Conservation (phyloP, 2,329 filamentous ascomycete species). For the Neofusicoccum ribis region DNA sequence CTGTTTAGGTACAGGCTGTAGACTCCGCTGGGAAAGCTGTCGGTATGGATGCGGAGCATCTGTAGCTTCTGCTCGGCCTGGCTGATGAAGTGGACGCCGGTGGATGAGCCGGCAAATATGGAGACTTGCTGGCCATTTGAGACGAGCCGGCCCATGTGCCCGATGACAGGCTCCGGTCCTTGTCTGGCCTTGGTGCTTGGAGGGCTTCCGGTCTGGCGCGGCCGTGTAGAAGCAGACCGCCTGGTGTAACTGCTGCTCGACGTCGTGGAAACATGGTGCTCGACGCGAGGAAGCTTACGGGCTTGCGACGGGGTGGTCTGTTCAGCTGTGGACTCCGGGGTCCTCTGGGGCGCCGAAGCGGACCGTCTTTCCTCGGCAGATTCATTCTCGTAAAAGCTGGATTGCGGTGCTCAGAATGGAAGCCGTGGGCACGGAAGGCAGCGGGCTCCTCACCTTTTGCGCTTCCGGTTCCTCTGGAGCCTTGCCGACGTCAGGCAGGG, state of each 20-base stretch:
- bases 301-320: background rate
- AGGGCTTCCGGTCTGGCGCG: too few relatives aligned
- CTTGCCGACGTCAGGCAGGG: background rate
- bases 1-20: background rate
- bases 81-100: background rate
- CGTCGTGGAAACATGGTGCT: too few relatives aligned
- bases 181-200: too few relatives aligned
- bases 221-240: background rate
- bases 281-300: too few relatives aligned
- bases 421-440: background rate
- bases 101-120: background rate
- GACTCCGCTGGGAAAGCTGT: background rate
- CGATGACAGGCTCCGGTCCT: background rate
- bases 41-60: background rate
- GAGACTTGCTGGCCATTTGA: background rate
- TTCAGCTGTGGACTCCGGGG: background rate
- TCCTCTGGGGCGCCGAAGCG: too few relatives aligned
- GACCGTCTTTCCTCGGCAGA: too few relatives aligned
- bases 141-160: constrained; percentile 3
- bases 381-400: background rate
- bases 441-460: background rate
- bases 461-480: background rate
- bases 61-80: background rate
- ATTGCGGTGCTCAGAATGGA: background rate
- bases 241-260: too few relatives aligned